A percentile compares a stretch with the other conserved stretches of the same genome.
Evolutionary conservation across 1,139 yeast species (phyloP).

Genomic region (Sugiyamaella xylanicola): DNA sequence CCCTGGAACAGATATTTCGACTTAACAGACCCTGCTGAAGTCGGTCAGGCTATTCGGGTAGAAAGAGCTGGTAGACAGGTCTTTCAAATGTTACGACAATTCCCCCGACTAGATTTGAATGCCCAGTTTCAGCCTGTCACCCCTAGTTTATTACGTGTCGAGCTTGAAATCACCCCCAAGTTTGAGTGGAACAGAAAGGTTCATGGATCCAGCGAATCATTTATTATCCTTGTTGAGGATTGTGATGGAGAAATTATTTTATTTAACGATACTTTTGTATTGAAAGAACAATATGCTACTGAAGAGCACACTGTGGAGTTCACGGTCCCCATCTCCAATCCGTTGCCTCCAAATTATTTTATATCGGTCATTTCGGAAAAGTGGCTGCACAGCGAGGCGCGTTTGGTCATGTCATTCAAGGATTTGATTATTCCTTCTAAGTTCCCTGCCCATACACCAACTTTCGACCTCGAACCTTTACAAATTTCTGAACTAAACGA

Average conservation of each 20-base stretch:
- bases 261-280: conserved; percentile 56
- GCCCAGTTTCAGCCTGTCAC: conserved; percentile 79
- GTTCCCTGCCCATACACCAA: conserved; percentile 63
- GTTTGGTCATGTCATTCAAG: conserved; percentile 61
- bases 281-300: conserved; percentile 52
- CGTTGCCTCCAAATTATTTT: conserved; percentile 76
- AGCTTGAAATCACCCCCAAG: conserved; percentile 64
- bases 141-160: conserved; percentile 62
- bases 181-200: conserved; percentile 73
- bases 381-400: conserved; percentile 79
- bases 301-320: conserved; percentile 65
- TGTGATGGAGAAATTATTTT: conserved; percentile 78
- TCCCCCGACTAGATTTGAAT: conserved; percentile 64
- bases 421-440: conserved; percentile 65
- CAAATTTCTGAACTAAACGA: conserved; percentile 53
- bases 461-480: conserved; percentile 54
- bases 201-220: conserved; percentile 69
- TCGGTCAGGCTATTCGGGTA: conserved; percentile 78
- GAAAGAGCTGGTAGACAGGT: conserved; percentile 67
- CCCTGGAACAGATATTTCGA: conserved; percentile 83
- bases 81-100: conserved; percentile 63
- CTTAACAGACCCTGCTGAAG: conserved; percentile 64
- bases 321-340: conserved; percentile 60
- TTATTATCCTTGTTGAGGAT: conserved; percentile 75
- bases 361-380: conserved; percentile 72